Evolutionary conservation across 768 basidiomycete genomes (phyloP).

Genomic region (Lactarius deliciosus): DNA sequence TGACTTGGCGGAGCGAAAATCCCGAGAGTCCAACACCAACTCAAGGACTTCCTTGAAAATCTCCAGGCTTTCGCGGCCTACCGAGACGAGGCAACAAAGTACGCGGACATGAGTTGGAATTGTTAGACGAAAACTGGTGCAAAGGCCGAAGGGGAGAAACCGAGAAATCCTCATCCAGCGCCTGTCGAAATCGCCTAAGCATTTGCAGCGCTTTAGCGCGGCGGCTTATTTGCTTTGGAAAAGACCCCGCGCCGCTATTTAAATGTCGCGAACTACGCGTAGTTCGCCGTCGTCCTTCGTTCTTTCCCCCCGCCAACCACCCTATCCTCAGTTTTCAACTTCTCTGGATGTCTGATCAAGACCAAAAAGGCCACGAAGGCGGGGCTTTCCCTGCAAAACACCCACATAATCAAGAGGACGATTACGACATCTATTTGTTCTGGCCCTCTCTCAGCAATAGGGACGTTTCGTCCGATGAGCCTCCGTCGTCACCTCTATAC

Average conservation of each 20-base stretch:
- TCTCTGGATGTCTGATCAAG: not conserved
- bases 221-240: constrained; percentile 4
- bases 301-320: not conserved
- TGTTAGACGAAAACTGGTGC: not conserved
- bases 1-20: constrained; percentile 19
- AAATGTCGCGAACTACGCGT: constrained; percentile 13
- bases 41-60: not conserved
- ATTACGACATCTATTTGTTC: constrained; percentile 11
- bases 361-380: not conserved
- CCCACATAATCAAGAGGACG: constrained; percentile 4
- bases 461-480: not conserved
- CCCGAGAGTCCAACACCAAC: constrained; percentile 4
- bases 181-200: constrained; percentile 6
- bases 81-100: not conserved
- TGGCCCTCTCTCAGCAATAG: constrained; percentile 16
- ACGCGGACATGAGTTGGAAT: not conserved
- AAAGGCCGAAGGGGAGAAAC: constrained; percentile 4
- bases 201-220: constrained; percentile 1
- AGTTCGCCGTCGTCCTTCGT: constrained; percentile 14
- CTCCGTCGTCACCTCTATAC: constrained; percentile 9
- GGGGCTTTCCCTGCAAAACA: not conserved
- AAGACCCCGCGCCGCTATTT: constrained; percentile 23
- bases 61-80: not conserved
- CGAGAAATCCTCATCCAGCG: constrained; percentile 14
- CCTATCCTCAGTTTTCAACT: not conserved